These are phyloP conservation scores for Albatrellus ellisii DNA, from an alignment of 768 basidiomycete genomes.

Conservation along the genomic window DNA sequence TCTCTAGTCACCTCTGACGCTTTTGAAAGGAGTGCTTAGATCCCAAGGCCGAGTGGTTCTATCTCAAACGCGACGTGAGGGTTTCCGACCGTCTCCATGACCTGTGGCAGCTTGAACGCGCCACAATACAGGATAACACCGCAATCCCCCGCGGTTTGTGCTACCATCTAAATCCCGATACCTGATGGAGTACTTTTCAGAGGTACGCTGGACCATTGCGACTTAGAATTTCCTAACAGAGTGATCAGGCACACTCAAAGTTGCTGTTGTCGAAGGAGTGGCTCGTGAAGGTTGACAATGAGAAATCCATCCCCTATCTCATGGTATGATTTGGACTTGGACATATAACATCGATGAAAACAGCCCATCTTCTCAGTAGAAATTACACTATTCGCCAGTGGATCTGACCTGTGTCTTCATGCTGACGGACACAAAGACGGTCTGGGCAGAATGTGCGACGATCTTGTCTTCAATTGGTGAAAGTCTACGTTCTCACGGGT, in stretches of 20 bases:
- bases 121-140: no score
- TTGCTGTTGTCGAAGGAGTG: conserved; percentile 54
- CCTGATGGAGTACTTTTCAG: conserved; percentile 40
- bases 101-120: no score
- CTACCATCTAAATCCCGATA: no score
- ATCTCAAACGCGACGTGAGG: no score
- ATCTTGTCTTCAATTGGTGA: conserved; percentile 6
- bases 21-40: no score
- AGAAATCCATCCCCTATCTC: conserved; percentile 53
- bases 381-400: conserved; percentile 39
- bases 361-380: conserved; percentile 26
- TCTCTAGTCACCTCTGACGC: no score
- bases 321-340: conserved; percentile 35
- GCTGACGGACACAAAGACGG: conserved; percentile 61
- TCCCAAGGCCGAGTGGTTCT: no score
- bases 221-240: background rate
- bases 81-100: no score
- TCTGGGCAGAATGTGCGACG: conserved; percentile 65
- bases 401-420: conserved; percentile 49
- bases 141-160: no score
- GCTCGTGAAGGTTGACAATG: conserved; percentile 53
- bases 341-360: background rate
- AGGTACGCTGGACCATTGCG: conserved; percentile 20
- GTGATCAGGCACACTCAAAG: conserved; percentile 39
- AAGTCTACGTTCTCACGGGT: conserved; percentile 1